Percentiles rank a stretch among this genome's conserved stretches.
Conservation (phyloP, 2,329 filamentous ascomycete species). For the Cladobotryum mycophilum region DNA sequence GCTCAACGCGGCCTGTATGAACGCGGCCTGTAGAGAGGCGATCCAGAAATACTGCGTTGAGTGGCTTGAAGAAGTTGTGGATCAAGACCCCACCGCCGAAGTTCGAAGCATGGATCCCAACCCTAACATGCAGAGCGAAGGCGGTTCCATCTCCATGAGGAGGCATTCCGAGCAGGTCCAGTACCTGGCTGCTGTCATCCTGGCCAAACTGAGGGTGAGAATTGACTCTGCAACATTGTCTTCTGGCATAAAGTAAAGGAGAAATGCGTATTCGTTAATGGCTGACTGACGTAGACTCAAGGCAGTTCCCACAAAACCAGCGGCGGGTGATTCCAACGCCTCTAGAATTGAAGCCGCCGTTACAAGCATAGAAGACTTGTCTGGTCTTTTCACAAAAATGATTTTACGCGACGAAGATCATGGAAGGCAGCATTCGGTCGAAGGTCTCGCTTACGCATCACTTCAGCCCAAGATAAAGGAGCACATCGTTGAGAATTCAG, state of each 20-base stretch:
- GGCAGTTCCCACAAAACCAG: slow-evolving; percentile 45
- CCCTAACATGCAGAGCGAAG: slow-evolving; percentile 51
- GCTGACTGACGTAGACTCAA: slow-evolving; percentile 47
- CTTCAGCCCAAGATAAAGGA: slow-evolving; percentile 83
- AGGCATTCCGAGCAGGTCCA: slow-evolving; percentile 56
- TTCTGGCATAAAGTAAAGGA: background rate
- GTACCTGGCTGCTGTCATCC: slow-evolving; percentile 64
- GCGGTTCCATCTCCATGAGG: slow-evolving; percentile 54
- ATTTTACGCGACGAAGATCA: slow-evolving; percentile 53
- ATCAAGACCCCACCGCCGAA: slow-evolving; percentile 57
- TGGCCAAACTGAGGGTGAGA: slow-evolving; percentile 63
- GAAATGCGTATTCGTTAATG: slow-evolving; percentile 19
- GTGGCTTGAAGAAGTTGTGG: slow-evolving; percentile 81
- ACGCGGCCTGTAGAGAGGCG: slow-evolving; percentile 72
- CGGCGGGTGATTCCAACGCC: slow-evolving; percentile 33
- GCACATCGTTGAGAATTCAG: slow-evolving; percentile 60
- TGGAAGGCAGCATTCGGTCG: slow-evolving; percentile 65
- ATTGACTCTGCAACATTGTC: background rate
- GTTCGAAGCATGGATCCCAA: slow-evolving; percentile 45
- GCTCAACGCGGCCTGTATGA: slow-evolving; percentile 86
- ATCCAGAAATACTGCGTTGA: slow-evolving; percentile 78
- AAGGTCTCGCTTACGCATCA: slow-evolving; percentile 88
- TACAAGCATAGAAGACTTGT: slow-evolving; percentile 60
- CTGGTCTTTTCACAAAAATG: slow-evolving; percentile 59
- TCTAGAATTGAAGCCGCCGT: slow-evolving; percentile 45